Evolutionary conservation across 176 grass and related monocot species (phyloP).

Genomic region (Lolium rigidum): DNA sequence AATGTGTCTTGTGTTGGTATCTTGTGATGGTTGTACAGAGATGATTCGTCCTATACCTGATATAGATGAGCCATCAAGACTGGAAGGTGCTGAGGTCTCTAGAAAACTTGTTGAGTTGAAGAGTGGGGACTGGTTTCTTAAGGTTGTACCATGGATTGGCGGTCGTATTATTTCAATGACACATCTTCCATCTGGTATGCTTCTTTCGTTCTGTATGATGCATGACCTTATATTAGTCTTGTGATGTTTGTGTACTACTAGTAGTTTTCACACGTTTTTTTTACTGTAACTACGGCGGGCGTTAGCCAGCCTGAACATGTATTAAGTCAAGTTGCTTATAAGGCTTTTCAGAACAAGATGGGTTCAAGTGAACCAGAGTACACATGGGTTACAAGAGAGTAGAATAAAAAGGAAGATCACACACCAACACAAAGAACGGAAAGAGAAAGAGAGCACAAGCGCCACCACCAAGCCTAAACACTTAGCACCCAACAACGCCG

Average conservation of each 20-base stretch:
- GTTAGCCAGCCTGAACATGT: no score
- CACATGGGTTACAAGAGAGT: no score
- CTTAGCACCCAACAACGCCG: no score
- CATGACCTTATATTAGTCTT: conserved; percentile 3
- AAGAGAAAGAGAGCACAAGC: no score
- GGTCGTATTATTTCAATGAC: conserved; percentile 89
- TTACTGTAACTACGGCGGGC: no score
- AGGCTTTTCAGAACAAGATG: no score
- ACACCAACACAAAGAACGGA: no score
- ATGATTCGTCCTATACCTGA: conserved; percentile 67
- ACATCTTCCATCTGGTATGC: conserved; percentile 88
- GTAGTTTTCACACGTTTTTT: no score
- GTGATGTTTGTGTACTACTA: conserved; percentile 14
- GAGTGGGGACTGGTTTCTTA: conserved; percentile 81
- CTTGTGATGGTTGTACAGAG: conserved; percentile 57
- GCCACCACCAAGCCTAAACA: no score
- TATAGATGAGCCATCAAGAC: conserved; percentile 52
- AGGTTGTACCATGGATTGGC: conserved; percentile 90
- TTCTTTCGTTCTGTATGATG: conserved; percentile 22
- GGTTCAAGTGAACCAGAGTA: no score
- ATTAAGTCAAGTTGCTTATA: no score
- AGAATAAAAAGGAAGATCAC: no score
- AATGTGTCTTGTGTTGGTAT: not conserved
- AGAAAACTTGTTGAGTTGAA: conserved; percentile 75
- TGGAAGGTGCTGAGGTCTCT: conserved; percentile 72